phyloP scores from a whole-genome alignment of 192 early-diverging fungal species.

The Pilaira anomala region DNA sequence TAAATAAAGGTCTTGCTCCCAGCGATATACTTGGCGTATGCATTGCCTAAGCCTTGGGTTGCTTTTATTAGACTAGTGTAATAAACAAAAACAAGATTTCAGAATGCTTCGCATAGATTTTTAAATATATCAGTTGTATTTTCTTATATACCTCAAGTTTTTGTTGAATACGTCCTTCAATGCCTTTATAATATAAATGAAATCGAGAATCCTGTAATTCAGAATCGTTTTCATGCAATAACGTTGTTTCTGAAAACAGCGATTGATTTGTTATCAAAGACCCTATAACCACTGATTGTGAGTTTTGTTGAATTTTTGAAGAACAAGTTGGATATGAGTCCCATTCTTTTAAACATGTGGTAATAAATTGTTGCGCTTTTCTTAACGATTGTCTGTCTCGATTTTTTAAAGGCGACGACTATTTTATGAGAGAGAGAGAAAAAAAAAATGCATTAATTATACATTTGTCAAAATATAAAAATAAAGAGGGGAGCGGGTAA shows the following conservation, averaged over 20 bases:
- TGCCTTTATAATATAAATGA: constrained; percentile 5
- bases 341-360: not conserved
- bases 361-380: not conserved
- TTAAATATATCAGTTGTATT: not conserved
- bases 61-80: not conserved
- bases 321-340: no score
- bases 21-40: constrained; percentile 1
- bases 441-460: no score
- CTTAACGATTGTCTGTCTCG: not conserved
- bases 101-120: no score
- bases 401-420: constrained; percentile 14
- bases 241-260: not conserved
- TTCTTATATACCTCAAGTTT: not conserved
- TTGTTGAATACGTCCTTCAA: constrained; percentile 1
- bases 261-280: not conserved
- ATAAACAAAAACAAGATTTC: no score
- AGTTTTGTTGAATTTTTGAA: no score
- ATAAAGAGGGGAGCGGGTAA: not conserved
- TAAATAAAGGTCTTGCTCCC: constrained; percentile 4
- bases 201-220: constrained; percentile 7
- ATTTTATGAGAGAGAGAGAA: no score
- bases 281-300: no score
- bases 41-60: not conserved
- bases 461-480: not conserved
- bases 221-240: constrained; percentile 6